phyloP scores from a whole-genome alignment of 2,329 filamentous ascomycete genomes.

The Scorias spongiosa region DNA sequence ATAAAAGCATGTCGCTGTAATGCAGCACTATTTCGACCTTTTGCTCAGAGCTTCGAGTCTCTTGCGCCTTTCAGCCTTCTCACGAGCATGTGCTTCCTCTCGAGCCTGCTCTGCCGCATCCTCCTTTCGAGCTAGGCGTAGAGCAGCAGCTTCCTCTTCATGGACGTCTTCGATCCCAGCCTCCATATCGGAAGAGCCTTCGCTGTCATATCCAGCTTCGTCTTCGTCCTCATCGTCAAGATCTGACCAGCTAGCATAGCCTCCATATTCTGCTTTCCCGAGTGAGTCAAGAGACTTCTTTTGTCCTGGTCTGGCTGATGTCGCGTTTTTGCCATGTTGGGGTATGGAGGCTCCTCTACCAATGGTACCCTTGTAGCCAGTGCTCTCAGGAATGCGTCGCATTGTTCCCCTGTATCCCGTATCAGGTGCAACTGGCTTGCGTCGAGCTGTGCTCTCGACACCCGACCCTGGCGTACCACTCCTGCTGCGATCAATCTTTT shows the following conservation, averaged over 20 bases:
- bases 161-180: conserved; percentile 61
- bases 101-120: conserved; percentile 44
- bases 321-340: conserved; percentile 11
- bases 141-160: conserved; percentile 50
- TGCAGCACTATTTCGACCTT: no score
- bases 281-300: conserved; percentile 18
- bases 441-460: conserved; percentile 6
- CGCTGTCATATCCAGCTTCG: conserved; percentile 49
- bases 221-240: conserved; percentile 30
- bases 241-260: conserved; percentile 26
- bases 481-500: conserved; percentile 11
- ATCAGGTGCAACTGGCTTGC: conserved; percentile 19
- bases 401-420: conserved; percentile 13
- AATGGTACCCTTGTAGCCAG: conserved; percentile 30
- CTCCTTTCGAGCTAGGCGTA: conserved; percentile 48
- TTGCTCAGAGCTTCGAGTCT: conserved; percentile 20
- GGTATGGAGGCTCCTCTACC: conserved; percentile 9
- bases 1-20: no score
- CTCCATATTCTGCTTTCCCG: conserved; percentile 19
- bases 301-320: conserved; percentile 18
- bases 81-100: conserved; percentile 47
- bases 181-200: conserved; percentile 63
- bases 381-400: conserved; percentile 5
- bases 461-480: conserved; percentile 12
- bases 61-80: conserved; percentile 41